Evolutionary conservation across 1,284 basidiomycete genomes (phyloP).

Genomic region (Marasmius tenuissimus): DNA sequence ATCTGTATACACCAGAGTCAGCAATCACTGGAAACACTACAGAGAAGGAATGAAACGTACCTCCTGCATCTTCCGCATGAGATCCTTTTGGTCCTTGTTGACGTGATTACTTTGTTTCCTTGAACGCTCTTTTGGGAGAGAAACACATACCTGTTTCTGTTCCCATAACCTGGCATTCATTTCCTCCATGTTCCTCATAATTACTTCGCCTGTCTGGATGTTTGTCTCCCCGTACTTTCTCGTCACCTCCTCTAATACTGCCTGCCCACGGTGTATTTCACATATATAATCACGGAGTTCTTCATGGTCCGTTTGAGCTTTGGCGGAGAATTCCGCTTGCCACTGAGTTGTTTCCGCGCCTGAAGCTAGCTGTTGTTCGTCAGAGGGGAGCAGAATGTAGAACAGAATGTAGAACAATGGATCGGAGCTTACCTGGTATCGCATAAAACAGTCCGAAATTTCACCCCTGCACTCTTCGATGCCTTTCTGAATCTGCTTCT

Average conservation of each 20-base stretch:
- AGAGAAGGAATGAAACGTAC: too few species aligned
- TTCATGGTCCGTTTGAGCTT: slow-evolving; percentile 36
- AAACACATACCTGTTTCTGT: too few species aligned
- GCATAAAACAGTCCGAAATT: neutral
- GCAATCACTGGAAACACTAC: too few species aligned
- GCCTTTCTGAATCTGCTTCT: neutral
- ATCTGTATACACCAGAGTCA: neutral
- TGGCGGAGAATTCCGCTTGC: slow-evolving; percentile 40
- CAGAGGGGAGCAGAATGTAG: neutral
- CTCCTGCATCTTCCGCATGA: too few species aligned
- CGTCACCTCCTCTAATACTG: slow-evolving; percentile 23
- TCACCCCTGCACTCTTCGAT: neutral
- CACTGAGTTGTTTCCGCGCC: slow-evolving; percentile 43
- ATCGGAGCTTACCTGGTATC: slow-evolving; percentile 17
- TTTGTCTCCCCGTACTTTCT: slow-evolving; percentile 14
- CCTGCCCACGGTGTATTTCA: slow-evolving; percentile 39
- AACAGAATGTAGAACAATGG: neutral
- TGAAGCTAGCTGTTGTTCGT: slow-evolving; percentile 41
- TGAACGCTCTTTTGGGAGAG: too few species aligned
- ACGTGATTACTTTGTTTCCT: too few species aligned
- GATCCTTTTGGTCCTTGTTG: too few species aligned
- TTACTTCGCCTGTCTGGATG: neutral
- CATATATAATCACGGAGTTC: slow-evolving; percentile 40
- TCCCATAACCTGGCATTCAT: slow-evolving; percentile 38
- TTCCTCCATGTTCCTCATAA: slow-evolving; percentile 28